A percentile compares a stretch with the other conserved stretches of the same genome.
These are phyloP conservation scores for Vishniacozyma victoriae DNA, from an alignment of 768 basidiomycete species.

Conservation along the genomic window DNA sequence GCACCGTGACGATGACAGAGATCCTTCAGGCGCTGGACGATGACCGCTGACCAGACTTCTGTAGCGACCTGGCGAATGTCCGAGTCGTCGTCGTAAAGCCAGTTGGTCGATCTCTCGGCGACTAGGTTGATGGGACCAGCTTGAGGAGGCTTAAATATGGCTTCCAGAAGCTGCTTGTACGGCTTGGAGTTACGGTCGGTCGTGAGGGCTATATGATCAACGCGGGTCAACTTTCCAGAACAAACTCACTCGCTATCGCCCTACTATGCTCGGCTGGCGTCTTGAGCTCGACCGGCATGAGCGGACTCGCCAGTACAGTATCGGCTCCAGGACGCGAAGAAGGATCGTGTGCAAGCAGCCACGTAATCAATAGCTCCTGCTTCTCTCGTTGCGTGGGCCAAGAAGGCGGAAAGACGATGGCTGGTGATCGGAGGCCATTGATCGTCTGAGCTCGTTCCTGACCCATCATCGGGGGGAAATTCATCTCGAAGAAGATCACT, in stretches of 20 bases:
- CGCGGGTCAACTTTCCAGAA: too few relatives aligned
- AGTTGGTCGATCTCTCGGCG: constrained; percentile 55
- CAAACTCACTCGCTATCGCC: constrained; percentile 66
- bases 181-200: constrained; percentile 74
- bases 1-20: constrained; percentile 88
- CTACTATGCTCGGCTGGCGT: too few relatives aligned
- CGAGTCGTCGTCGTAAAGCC: constrained; percentile 63
- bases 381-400: constrained; percentile 57
- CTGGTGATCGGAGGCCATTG: constrained; percentile 66
- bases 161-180: constrained; percentile 67
- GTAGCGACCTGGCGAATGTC: constrained; percentile 63
- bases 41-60: constrained; percentile 63
- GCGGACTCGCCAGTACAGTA: constrained; percentile 71
- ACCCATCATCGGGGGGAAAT: constrained; percentile 67
- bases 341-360: constrained; percentile 76
- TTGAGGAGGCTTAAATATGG: constrained; percentile 62
- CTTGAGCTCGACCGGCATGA: too few relatives aligned
- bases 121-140: constrained; percentile 5
- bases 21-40: constrained; percentile 66
- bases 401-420: constrained; percentile 66
- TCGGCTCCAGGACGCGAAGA: constrained; percentile 68
- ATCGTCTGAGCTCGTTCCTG: constrained; percentile 79
- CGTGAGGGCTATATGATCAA: too few relatives aligned
- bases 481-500: constrained; percentile 97
- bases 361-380: constrained; percentile 69